Evolutionary conservation across 208 protist genomes (phyloP), one percentile per base, ranked within the genome.

Genomic region (Crithidia expoeki): DNA sequence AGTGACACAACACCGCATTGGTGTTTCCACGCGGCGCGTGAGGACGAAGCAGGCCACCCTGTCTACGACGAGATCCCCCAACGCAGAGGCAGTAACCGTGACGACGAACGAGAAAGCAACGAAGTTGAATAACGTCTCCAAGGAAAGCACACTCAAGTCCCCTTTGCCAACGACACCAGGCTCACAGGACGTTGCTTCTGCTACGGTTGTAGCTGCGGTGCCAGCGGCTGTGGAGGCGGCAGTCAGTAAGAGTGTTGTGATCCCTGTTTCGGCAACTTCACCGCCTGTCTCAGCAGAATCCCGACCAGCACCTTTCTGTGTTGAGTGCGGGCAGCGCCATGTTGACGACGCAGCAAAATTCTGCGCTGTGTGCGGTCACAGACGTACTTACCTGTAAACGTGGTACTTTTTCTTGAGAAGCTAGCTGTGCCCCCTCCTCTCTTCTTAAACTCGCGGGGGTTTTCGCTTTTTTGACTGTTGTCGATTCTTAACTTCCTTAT

Each of bases 281-380:
- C 19, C 38, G 11, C 58, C 40, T 4, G 55, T 32, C 11, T 10
- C 50, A 38, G 28, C 52, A 25, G 49, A 65, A 34, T 49, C 23
- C 6, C 59, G 50, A 3, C 58, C 66, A 4, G 71, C 51, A 30
- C 79, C 73, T 25, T 85, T 85, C 69, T 85, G 83, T 25, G 79
- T 71, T 17, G 67, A 85, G 58, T 94, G 91, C 56, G 86, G 91
- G 4, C 73, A 90, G 65, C 65, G 68, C 7, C 85, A 96, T 66
- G 59, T 93, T 56, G 74, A 89, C 40, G 83, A 87, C 16, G 64
- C 61, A 12, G 87, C 84, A 1, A 94, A 93, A 62, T 96, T 94
- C 72, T 96, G 91, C 71, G 88, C 86, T 27, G 86, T 88, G 62
- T 96, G 91, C 36, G 91, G 91, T 21, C 84, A 88, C 47, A 88